Evolutionary conservation across 768 basidiomycete species (phyloP).

Genomic region (Stropharia rugosoannulata): DNA sequence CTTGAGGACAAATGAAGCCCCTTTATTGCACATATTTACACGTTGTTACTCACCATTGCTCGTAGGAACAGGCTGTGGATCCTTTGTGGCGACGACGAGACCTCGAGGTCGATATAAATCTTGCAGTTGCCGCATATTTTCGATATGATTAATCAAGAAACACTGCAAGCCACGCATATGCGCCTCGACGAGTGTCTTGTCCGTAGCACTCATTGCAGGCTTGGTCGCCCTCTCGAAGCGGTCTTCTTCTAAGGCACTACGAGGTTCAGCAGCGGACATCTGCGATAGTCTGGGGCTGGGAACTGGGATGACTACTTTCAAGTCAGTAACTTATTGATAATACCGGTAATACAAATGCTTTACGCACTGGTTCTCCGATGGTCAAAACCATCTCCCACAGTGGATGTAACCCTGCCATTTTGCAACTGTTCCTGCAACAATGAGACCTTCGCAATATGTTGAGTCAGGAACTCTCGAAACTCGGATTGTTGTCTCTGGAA

Average conservation of each 20-base stretch:
- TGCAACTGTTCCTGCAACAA: slow-evolving; percentile 14
- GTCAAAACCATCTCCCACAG: slow-evolving; percentile 2
- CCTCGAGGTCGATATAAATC: slow-evolving; percentile 8
- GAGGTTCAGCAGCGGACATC: not conserved
- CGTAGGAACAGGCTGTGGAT: not conserved
- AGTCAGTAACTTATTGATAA: not conserved
- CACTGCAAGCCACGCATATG: slow-evolving; percentile 14
- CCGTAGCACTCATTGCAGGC: not conserved
- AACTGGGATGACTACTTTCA: not conserved
- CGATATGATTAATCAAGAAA: slow-evolving; percentile 25
- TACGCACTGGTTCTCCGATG: slow-evolving; percentile 5
- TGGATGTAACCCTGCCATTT: not conserved
- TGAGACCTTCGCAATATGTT: slow-evolving; percentile 17
- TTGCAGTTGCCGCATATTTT: slow-evolving; percentile 26
- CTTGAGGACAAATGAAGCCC: too few relatives aligned
- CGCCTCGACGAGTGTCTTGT: not conserved
- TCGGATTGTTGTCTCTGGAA: slow-evolving; percentile 23
- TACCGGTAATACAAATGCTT: not conserved
- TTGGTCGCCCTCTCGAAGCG: not conserved
- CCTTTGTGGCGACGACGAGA: not conserved
- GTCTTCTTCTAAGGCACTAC: not conserved
- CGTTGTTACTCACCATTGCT: not conserved
- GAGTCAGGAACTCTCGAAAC: slow-evolving; percentile 19
- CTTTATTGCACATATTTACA: not conserved
- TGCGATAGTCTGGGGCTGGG: not conserved